Conservation (phyloP, 2,329 filamentous ascomycete genomes). For the Meredithiella fracta region DNA sequence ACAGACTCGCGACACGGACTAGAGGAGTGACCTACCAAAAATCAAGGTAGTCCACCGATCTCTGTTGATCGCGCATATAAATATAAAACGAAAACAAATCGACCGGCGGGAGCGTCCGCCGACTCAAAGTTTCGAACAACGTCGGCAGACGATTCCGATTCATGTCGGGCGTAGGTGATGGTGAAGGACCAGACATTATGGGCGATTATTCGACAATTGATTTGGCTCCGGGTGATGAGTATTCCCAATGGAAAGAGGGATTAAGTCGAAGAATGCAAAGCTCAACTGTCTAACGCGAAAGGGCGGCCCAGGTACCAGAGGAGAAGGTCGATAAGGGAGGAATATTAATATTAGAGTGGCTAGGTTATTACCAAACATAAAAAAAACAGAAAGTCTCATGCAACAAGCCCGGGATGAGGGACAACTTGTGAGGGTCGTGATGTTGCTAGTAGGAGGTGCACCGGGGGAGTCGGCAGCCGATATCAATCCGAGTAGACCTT, state of each 20-base stretch:
- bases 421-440: background rate
- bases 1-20: background rate
- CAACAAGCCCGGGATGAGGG: slow-evolving; percentile 1
- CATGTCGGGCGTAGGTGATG: slow-evolving; percentile 42
- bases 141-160: slow-evolving; percentile 76
- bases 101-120: slow-evolving; percentile 85
- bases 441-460: background rate
- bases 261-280: background rate
- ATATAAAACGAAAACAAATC: slow-evolving; percentile 99
- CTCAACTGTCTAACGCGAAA: slow-evolving; percentile 1
- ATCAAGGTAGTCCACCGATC: slow-evolving; percentile 93
- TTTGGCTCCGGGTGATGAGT: background rate
- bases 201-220: background rate
- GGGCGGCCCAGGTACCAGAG: background rate
- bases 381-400: background rate
- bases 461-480: too few species aligned
- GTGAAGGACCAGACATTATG: slow-evolving; percentile 21
- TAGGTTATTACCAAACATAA: background rate
- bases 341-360: background rate
- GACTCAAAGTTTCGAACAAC: slow-evolving; percentile 86
- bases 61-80: slow-evolving; percentile 97
- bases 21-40: slow-evolving; percentile 58
- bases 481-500: too few species aligned
- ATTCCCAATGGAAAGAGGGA: background rate
- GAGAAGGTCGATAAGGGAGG: background rate